Evolutionary conservation across 192 early-diverging fungal species (phyloP).

Genomic region (Podila horticola): DNA sequence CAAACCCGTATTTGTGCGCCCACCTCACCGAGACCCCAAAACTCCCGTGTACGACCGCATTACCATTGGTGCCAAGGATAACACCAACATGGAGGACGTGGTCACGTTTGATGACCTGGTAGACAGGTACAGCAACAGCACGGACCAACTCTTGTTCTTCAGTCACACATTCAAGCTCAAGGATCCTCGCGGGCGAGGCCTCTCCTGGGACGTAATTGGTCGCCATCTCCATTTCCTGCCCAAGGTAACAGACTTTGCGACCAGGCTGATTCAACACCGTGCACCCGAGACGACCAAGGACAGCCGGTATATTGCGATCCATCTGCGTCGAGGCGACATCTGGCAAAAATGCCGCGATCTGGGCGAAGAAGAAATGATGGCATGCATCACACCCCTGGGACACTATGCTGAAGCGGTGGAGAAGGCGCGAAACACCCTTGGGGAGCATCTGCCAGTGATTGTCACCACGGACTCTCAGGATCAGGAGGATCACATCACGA

Average conservation of each 20-base stretch:
- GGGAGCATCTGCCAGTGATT: slow-evolving; percentile 25
- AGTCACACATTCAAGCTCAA: slow-evolving; percentile 43
- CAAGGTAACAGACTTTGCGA: slow-evolving; percentile 21
- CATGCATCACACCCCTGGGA: slow-evolving; percentile 29
- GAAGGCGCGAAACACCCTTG: slow-evolving; percentile 1
- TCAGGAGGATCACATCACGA: slow-evolving; percentile 22
- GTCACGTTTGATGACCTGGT: slow-evolving; percentile 24
- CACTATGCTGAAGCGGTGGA: slow-evolving; percentile 37
- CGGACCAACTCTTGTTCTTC: slow-evolving; percentile 18
- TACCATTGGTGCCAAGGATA: slow-evolving; percentile 20
- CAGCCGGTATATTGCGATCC: slow-evolving; percentile 38
- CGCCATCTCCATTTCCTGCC: slow-evolving; percentile 16
- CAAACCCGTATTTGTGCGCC: slow-evolving; percentile 34
- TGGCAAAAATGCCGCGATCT: slow-evolving; percentile 34
- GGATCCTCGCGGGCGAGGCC: slow-evolving; percentile 12
- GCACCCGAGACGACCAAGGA: slow-evolving; percentile 26
- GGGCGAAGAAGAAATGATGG: slow-evolving; percentile 13
- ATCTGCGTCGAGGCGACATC: slow-evolving; percentile 43
- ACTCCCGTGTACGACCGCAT: slow-evolving; percentile 15
- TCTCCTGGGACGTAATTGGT: slow-evolving; percentile 13
- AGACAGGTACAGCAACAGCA: slow-evolving; percentile 10
- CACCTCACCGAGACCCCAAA: slow-evolving; percentile 13
- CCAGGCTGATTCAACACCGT: slow-evolving; percentile 9
- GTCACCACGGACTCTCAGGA: slow-evolving; percentile 26
- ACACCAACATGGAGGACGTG: slow-evolving; percentile 30